Conservation (phyloP, 352 stramenopile genomes). For the Phytopythium kandeliae region DNA sequence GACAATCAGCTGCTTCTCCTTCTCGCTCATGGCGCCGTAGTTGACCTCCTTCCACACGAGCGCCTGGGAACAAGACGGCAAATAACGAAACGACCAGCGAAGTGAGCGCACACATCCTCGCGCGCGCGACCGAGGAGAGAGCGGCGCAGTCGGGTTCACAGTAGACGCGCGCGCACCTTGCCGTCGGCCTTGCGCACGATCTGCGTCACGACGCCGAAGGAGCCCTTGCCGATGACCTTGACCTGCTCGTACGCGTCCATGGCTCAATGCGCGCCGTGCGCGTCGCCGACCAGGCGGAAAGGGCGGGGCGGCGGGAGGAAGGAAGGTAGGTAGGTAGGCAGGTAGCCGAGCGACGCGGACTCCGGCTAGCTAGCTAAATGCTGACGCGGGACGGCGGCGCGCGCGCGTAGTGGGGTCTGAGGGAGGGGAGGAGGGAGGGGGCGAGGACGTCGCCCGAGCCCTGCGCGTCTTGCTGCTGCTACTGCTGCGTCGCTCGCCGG, state of each 20-base stretch:
- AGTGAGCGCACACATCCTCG: too few species aligned
- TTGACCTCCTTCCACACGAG: constrained; percentile 93
- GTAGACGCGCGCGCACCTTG: constrained; percentile 46
- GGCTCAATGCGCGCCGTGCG: too few species aligned
- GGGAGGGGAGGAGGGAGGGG: constrained; percentile 11
- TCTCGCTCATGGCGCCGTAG: constrained; percentile 91
- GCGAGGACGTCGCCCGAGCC: constrained; percentile 7
- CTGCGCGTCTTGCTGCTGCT: too few species aligned
- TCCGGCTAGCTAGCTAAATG: constrained; percentile 1
- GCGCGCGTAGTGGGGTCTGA: not conserved
- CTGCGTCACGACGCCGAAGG: constrained; percentile 89
- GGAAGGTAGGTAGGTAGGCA: constrained; percentile 1
- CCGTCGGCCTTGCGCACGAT: constrained; percentile 86
- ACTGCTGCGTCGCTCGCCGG: too few species aligned
- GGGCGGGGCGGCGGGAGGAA: not conserved
- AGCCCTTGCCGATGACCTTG: constrained; percentile 88
- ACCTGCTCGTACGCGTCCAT: constrained; percentile 90
- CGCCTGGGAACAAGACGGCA: constrained; percentile 29
- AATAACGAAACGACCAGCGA: too few species aligned
- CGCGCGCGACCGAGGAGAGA: too few species aligned
- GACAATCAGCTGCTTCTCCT: constrained; percentile 93
- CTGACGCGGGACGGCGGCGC: not conserved
- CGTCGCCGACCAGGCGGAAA: not conserved
- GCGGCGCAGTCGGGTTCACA: too few species aligned
- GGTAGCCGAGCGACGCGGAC: not conserved